Percentiles rank a stretch among this genome's conserved stretches.
Conservation (phyloP, 148 eudicot species). For the Heliosperma pusillum region DNA sequence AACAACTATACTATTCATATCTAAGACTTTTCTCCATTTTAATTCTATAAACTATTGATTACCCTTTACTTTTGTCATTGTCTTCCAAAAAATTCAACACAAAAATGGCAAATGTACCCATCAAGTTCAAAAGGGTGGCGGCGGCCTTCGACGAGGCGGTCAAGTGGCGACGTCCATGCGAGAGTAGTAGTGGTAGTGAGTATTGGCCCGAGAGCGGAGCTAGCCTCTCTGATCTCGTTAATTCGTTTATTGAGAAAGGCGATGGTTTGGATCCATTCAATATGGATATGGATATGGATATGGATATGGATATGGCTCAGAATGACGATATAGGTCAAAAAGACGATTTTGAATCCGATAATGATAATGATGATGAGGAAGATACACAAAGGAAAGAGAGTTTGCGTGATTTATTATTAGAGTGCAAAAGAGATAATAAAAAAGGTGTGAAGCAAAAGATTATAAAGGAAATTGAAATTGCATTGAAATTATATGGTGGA, state of each 20-base stretch:
- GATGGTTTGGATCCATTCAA: slow-evolving; percentile 10
- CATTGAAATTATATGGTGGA: slow-evolving; percentile 16
- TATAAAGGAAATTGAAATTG: slow-evolving; percentile 31
- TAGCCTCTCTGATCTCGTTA: slow-evolving; percentile 63
- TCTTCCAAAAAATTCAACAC: background rate
- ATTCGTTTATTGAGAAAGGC: slow-evolving; percentile 57
- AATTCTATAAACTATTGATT: slow-evolving; percentile 17
- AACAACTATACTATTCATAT: background rate
- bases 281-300: slow-evolving; percentile 2
- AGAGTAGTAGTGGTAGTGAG: slow-evolving; percentile 72
- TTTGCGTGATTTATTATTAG: slow-evolving; percentile 35
- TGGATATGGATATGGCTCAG: background rate
- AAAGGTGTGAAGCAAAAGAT: slow-evolving; percentile 27
- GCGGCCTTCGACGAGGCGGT: slow-evolving; percentile 52
- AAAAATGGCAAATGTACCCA: slow-evolving; percentile 32
- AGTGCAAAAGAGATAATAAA: slow-evolving; percentile 22
- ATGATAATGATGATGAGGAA: slow-evolving; percentile 18
- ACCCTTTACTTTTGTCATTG: slow-evolving; percentile 2
- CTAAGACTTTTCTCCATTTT: background rate
- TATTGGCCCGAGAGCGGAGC: slow-evolving; percentile 41
- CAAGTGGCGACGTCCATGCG: slow-evolving; percentile 30
- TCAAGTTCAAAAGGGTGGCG: slow-evolving; percentile 59
- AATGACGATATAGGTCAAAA: background rate
- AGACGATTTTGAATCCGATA: slow-evolving; percentile 11
- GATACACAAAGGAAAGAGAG: slow-evolving; percentile 31